These are phyloP conservation scores for Penicillium subrubescens DNA, from an alignment of 495 filamentous ascomycete genomes.

Conservation along the genomic window DNA sequence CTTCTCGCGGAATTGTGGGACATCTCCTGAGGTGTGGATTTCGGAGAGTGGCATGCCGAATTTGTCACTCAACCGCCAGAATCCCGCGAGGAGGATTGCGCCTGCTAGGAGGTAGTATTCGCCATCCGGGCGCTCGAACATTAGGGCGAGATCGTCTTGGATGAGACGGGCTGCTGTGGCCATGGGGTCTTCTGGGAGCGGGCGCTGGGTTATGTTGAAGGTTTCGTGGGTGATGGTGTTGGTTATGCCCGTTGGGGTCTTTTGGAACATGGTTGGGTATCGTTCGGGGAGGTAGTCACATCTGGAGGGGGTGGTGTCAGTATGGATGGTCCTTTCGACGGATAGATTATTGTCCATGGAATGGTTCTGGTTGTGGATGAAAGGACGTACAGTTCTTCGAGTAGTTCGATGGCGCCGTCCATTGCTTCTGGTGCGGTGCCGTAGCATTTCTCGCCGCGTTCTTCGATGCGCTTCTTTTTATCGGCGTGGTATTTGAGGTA, in stretches of 20 bases:
- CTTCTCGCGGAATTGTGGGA: slow-evolving; percentile 76
- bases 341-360: too few relatives aligned
- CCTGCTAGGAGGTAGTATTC: slow-evolving; percentile 87
- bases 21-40: slow-evolving; percentile 81
- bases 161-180: slow-evolving; percentile 68
- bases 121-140: slow-evolving; percentile 78
- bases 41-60: slow-evolving; percentile 80
- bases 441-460: slow-evolving; percentile 72
- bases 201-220: slow-evolving; percentile 69
- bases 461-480: slow-evolving; percentile 69
- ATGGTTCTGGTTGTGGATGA: neutral
- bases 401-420: slow-evolving; percentile 75
- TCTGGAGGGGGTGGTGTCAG: slow-evolving; percentile 25
- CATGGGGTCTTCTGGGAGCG: slow-evolving; percentile 82
- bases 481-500: slow-evolving; percentile 74
- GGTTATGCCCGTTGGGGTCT: slow-evolving; percentile 65
- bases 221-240: slow-evolving; percentile 73
- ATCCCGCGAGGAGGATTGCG: slow-evolving; percentile 77
- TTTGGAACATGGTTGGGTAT: slow-evolving; percentile 72
- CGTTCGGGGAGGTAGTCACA: slow-evolving; percentile 75
- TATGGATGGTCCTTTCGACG: neutral
- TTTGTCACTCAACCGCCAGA: slow-evolving; percentile 87
- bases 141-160: slow-evolving; percentile 86
- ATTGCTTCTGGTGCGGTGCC: slow-evolving; percentile 73
- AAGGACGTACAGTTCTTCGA: slow-evolving; percentile 65